Evolutionary conservation across 2,329 filamentous ascomycete genomes (phyloP).

Genomic region (Ceratocystis lukuohia): DNA sequence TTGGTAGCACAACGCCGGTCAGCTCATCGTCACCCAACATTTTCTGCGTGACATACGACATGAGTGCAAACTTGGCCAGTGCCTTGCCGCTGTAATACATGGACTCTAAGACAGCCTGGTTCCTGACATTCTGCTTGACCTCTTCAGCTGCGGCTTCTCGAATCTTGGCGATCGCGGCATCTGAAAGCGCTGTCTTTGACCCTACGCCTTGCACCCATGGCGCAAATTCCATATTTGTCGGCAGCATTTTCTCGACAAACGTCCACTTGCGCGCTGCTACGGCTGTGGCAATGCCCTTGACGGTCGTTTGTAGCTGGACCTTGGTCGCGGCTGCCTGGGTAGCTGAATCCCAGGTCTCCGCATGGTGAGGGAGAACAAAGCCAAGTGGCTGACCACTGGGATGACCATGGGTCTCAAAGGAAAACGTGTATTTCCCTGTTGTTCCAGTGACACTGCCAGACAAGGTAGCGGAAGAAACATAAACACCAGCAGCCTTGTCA

Average conservation of each 20-base stretch:
- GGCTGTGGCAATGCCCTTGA: conserved; percentile 67
- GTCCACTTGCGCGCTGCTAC: conserved; percentile 63
- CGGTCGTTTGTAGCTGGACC: conserved; percentile 61
- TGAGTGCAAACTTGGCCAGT: conserved; percentile 60
- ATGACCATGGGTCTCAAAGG: conserved; percentile 58
- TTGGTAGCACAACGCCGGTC: conserved; percentile 43
- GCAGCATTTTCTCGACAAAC: conserved; percentile 61
- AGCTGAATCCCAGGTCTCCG: conserved; percentile 54
- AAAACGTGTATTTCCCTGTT: conserved; percentile 58
- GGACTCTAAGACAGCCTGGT: conserved; percentile 61
- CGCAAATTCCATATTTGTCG: conserved; percentile 59
- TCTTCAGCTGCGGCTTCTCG: conserved; percentile 54
- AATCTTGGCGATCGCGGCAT: conserved; percentile 46
- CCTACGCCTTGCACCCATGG: conserved; percentile 55
- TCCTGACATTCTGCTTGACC: conserved; percentile 59
- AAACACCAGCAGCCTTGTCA: conserved; percentile 64
- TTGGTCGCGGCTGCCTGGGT: conserved; percentile 39
- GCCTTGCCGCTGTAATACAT: conserved; percentile 91
- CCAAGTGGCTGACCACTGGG: conserved; percentile 52
- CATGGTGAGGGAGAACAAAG: conserved; percentile 80
- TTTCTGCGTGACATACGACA: conserved; percentile 53
- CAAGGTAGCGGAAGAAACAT: conserved; percentile 50
- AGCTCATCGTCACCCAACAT: conserved; percentile 45
- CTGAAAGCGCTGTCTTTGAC: conserved; percentile 34
- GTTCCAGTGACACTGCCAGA: conserved; percentile 47